These are phyloP conservation scores for Cyclostephanos tholiformis DNA, from an alignment of 108 stramenopile species.

Conservation along the genomic window DNA sequence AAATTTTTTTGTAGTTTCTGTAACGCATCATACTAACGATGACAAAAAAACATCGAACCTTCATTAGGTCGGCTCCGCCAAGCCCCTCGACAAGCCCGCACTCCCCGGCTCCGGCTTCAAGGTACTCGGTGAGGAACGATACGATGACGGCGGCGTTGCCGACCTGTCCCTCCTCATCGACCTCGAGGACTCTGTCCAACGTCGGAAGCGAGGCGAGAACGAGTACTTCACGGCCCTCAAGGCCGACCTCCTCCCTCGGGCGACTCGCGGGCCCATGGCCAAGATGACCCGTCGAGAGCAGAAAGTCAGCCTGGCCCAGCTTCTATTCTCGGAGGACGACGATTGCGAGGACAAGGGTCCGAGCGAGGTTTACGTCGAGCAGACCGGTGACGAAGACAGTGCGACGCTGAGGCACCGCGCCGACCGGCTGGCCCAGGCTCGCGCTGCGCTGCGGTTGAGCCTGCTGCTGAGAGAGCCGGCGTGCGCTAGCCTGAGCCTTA, in stretches of 20 bases:
- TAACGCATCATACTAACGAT: neutral
- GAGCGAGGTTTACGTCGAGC: conserved; percentile 81
- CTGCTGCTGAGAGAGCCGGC: conserved; percentile 83
- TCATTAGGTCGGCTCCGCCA: conserved; percentile 74
- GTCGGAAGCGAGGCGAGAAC: conserved; percentile 83
- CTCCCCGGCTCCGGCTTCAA: conserved; percentile 84
- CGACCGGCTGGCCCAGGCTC: conserved; percentile 76
- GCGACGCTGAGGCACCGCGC: conserved; percentile 58
- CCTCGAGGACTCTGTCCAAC: conserved; percentile 81
- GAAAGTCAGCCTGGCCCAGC: conserved; percentile 84
- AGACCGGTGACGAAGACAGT: conserved; percentile 65
- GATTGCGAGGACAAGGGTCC: conserved; percentile 84
- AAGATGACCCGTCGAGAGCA: conserved; percentile 82
- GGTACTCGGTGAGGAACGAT: conserved; percentile 79
- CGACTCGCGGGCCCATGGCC: conserved; percentile 72
- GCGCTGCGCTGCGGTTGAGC: conserved; percentile 73
- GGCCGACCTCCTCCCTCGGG: conserved; percentile 82
- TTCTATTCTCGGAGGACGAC: conserved; percentile 87
- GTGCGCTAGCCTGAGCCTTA: conserved; percentile 82
- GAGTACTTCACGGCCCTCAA: conserved; percentile 82
- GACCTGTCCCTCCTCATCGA: conserved; percentile 89
- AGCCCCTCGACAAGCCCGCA: conserved; percentile 76
- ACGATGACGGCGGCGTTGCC: conserved; percentile 90
- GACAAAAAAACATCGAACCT: neutral
- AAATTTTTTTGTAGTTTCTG: neutral